Percentiles rank a stretch among this genome's conserved stretches.
Evolutionary conservation across 805 yeast genomes (phyloP).

Genomic region (Wickerhamomyces ciferrii): DNA sequence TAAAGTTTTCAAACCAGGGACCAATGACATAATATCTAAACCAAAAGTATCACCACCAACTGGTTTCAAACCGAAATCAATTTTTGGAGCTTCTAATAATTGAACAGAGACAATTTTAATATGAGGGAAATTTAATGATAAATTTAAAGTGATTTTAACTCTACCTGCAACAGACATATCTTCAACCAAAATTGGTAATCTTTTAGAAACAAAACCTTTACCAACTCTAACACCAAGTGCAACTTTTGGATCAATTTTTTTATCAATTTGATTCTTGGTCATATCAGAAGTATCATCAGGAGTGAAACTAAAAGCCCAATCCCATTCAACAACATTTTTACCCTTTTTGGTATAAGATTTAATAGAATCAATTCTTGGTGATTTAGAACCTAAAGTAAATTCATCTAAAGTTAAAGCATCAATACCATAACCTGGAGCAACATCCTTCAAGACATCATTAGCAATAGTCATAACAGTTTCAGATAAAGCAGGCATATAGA

Average conservation of each 20-base stretch:
- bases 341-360: slow-evolving; percentile 71
- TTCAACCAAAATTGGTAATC: slow-evolving; percentile 73
- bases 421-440: slow-evolving; percentile 81
- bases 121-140: slow-evolving; percentile 71
- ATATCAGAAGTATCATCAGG: slow-evolving; percentile 81
- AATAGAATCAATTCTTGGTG: slow-evolving; percentile 69
- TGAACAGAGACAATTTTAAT: slow-evolving; percentile 66
- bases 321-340: slow-evolving; percentile 69
- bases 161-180: slow-evolving; percentile 74
- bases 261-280: slow-evolving; percentile 69
- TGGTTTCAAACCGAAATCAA: slow-evolving; percentile 78
- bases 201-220: slow-evolving; percentile 72
- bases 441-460: slow-evolving; percentile 61
- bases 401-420: slow-evolving; percentile 69
- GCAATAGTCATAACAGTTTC: slow-evolving; percentile 68
- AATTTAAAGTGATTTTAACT: slow-evolving; percentile 56
- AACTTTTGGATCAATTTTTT: slow-evolving; percentile 74
- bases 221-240: slow-evolving; percentile 79
- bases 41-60: slow-evolving; percentile 90
- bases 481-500: slow-evolving; percentile 81
- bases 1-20: slow-evolving; percentile 73
- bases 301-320: slow-evolving; percentile 75
- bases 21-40: slow-evolving; percentile 74
- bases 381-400: slow-evolving; percentile 75
- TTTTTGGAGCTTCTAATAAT: slow-evolving; percentile 71